phyloP scores from a whole-genome alignment of 805 yeast species.

The Alloascoidea hylecoeti region DNA sequence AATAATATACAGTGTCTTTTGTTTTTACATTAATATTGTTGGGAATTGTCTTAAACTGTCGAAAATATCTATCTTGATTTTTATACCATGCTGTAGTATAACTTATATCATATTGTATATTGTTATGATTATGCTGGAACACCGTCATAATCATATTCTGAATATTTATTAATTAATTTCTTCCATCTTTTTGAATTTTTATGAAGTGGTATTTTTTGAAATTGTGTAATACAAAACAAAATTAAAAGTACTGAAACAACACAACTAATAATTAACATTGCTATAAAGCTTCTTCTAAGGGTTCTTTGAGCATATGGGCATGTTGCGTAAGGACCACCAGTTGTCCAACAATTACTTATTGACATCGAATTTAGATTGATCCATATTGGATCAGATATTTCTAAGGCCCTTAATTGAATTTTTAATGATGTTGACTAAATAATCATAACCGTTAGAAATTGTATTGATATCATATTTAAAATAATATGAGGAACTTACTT shows the following conservation, averaged over 20 bases:
- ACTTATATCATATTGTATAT: no score
- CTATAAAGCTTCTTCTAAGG: slow-evolving; percentile 39
- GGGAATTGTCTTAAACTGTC: no score
- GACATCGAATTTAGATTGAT: slow-evolving; percentile 70
- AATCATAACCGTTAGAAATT: slow-evolving; percentile 10
- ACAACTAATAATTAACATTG: slow-evolving; percentile 54
- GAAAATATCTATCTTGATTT: no score
- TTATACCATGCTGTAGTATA: no score
- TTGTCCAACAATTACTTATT: slow-evolving; percentile 67
- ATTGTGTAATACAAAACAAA: slow-evolving; percentile 37
- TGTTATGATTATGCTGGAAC: slow-evolving; percentile 75
- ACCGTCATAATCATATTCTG: slow-evolving; percentile 67
- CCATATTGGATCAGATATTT: slow-evolving; percentile 39
- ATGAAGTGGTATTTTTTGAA: slow-evolving; percentile 54
- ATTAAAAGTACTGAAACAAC: slow-evolving; percentile 39
- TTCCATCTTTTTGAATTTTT: slow-evolving; percentile 57
- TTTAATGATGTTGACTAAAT: slow-evolving; percentile 6
- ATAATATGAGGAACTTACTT: slow-evolving; percentile 18
- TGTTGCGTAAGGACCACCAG: slow-evolving; percentile 61
- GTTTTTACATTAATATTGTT: no score
- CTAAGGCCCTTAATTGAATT: slow-evolving; percentile 2
- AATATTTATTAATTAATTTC: slow-evolving; percentile 34
- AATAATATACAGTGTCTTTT: no score
- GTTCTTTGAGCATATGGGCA: slow-evolving; percentile 65
- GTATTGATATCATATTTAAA: slow-evolving; percentile 5